Base-by-base conservation (phyloP, 257 asterid species). In the Buddleja alternifolia region DNA sequence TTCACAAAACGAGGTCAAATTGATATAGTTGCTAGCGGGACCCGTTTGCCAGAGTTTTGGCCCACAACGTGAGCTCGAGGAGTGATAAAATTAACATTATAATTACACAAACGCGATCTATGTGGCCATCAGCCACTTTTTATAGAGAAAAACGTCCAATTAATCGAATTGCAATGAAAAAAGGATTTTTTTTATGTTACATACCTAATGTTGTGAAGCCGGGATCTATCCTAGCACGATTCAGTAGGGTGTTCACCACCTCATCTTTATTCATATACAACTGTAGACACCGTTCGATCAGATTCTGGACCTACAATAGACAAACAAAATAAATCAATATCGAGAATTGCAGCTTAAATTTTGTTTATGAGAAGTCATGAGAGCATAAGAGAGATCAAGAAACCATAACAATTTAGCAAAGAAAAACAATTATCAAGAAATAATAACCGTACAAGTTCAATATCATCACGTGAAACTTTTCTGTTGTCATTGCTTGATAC, bases 141-240 rank as follows among this genome's bases (percentile, higher is more conserved):
- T 48, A 34, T 34, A 19, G n/a, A 23, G 36, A 15, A 23, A 41
- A 6, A 40, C 41, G 3, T 10, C 12, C 21, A 14, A n/a, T 16
- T 55, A 41, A 54, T 10, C 57, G 8, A 41, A 15, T 4, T 21
- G 24, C 10, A 10, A 36, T 8, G 16, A 36, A 20, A 48, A n/a
- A 60, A 8, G 8, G 24, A 47, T 19, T 58, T 54, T 45, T 47
- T 40, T 17, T 29, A 40, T 42, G 65, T 23, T 47, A 73, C 82
- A 23, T 78, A 88, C 96, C 96, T 57, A 88, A 69, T 45, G 88
- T 82, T 48, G 96, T 88, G 83, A 86, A 88, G 20, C 85, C 86
- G 50, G 95, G 93, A 84, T 86, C 93, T 55, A 88, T 82, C 77
- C 86, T 83, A 67, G 90, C 96, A 10, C 88, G 90, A 77, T 72